These are phyloP conservation scores for Fusarium sp. DNA, from an alignment of 2,329 filamentous ascomycete species.

Conservation along the genomic window DNA sequence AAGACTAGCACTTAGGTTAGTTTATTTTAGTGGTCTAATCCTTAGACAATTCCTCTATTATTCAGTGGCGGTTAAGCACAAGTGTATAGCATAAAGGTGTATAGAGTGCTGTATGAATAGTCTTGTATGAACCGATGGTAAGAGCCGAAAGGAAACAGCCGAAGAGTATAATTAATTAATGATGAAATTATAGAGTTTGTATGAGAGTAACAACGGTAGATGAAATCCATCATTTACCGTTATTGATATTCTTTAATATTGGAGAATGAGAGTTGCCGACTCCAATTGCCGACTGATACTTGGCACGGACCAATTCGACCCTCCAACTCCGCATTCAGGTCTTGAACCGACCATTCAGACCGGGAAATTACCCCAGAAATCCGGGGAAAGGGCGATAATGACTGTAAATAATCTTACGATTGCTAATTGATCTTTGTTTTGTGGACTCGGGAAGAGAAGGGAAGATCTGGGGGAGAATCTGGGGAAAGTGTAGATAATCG, in stretches of 20 bases:
- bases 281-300: conserved; percentile 41
- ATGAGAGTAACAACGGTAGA: background rate
- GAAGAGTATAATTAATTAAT: conserved; percentile 6
- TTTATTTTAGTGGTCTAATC: background rate
- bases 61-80: background rate
- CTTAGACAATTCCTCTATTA: background rate
- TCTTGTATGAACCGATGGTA: conserved; percentile 7
- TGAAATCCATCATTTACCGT: background rate
- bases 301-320: conserved; percentile 37
- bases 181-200: background rate
- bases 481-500: background rate
- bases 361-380: conserved; percentile 28
- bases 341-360: conserved; percentile 15
- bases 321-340: conserved; percentile 20
- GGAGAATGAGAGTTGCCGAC: conserved; percentile 39
- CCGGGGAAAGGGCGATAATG: conserved; percentile 23
- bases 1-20: background rate
- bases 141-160: conserved; percentile 29
- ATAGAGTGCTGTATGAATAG: too few species aligned
- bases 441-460: conserved; percentile 15
- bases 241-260: background rate
- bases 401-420: conserved; percentile 20
- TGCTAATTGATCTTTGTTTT: conserved; percentile 27
- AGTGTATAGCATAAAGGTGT: background rate
- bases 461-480: conserved; percentile 14